phyloP scores from a whole-genome alignment of 78 protist genomes.

The Capsaspora owczarzaki region DNA sequence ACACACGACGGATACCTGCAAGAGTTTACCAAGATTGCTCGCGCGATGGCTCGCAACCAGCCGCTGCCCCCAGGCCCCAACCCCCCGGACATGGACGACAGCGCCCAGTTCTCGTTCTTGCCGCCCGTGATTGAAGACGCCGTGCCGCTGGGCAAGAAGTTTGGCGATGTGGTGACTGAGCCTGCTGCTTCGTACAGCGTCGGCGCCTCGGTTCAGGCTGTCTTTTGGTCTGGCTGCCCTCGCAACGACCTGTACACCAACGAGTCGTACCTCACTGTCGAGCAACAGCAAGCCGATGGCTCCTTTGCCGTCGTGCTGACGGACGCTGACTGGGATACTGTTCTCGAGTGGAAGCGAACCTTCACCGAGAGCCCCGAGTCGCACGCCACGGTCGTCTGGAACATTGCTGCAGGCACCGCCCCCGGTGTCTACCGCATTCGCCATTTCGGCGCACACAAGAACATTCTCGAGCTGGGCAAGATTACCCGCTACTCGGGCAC shows the following conservation, averaged over 20 bases:
- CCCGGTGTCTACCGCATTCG: constrained; percentile 50
- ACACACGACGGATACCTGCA: constrained; percentile 49
- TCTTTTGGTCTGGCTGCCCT: constrained; percentile 52
- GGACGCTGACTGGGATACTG: constrained; percentile 57
- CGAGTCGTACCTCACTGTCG: constrained; percentile 40
- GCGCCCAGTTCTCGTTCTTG: neutral
- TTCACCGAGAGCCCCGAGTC: constrained; percentile 9
- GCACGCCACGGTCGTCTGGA: constrained; percentile 45
- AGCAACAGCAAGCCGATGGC: neutral
- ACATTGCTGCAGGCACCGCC: constrained; percentile 20
- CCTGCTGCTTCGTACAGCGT: constrained; percentile 11
- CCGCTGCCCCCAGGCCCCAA: neutral
- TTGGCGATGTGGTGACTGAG: constrained; percentile 32
- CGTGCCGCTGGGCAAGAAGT: constrained; percentile 36
- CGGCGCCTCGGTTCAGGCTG: constrained; percentile 25
- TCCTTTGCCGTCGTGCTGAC: constrained; percentile 23
- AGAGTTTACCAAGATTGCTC: constrained; percentile 42
- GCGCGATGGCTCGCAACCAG: neutral
- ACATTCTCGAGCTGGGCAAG: constrained; percentile 13
- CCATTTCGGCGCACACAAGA: constrained; percentile 40
- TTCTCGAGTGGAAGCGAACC: constrained; percentile 37
- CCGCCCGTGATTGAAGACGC: constrained; percentile 32
- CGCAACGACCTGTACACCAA: constrained; percentile 43
- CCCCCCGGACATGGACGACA: neutral
- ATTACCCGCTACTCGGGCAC: constrained; percentile 26